Base-by-base conservation (phyloP, 805 yeast species). In the Barnettozyma pratensis region DNA sequence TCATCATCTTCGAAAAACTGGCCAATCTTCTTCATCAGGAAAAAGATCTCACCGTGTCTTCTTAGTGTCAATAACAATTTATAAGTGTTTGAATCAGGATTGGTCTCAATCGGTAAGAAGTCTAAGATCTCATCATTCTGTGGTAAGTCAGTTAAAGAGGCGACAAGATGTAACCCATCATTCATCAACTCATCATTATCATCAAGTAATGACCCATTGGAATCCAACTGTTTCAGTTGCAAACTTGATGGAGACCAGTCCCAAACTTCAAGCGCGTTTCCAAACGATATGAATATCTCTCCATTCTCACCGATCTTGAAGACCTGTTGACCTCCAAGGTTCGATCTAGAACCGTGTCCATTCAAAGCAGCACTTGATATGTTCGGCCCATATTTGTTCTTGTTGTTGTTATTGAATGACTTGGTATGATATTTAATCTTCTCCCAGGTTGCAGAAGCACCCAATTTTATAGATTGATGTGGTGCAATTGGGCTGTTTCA, bases 271-370 rank as follows among this genome's bases (percentile, higher is more conserved):
- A 72, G 55, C 1, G 55, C 37, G 45, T 61, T 56, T 4, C 55
- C 54, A 42, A 54, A 63, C 0, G 59, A 65, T 2, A 66, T 36
- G 25, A 70, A 54, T 0, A 72, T 46, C 47, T 72, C 76, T 2
- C 76, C 75, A 46, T 65, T 60, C 7, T 47, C n/a, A 0, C 75
- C 75, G 47, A 69, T 63, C 45, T 65, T 71, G 26, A 59, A 46
- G 7, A 54, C 47, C 19, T 52, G 55, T 1, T 29, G 42, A 28
- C 48, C 43, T n/a, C 34, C 34, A 10, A 19, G 40, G 9, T 40
- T 42, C n/a, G 25, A 37, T 19, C 35, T 35, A 27, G 38, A 44
- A 6, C 39, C 52, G 36, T 44, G 53, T 6, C 49, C 44, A 37
- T 53, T 45, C n/a, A 44, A 47, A 6, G 51, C 46, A 27, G 42